Evolutionary conservation across 805 yeast genomes (phyloP).

Genomic region (Saccharomycopsis olivae): DNA sequence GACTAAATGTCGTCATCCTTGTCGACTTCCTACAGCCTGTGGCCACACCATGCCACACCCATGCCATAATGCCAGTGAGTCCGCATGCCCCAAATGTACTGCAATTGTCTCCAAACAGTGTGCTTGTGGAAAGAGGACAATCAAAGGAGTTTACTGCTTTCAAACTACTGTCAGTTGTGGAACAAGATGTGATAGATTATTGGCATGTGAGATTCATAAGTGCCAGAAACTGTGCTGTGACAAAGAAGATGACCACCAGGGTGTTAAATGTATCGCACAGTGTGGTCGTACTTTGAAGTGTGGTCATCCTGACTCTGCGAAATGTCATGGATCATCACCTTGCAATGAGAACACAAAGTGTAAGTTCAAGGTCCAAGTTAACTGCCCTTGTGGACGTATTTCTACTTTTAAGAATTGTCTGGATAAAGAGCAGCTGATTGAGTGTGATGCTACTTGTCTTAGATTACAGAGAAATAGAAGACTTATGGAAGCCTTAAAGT

Average conservation of each 20-base stretch:
- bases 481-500: constrained; percentile 53
- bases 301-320: constrained; percentile 53
- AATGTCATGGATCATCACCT: constrained; percentile 48
- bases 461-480: constrained; percentile 46
- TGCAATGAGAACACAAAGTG: constrained; percentile 49
- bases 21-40: constrained; percentile 46
- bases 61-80: constrained; percentile 56
- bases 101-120: constrained; percentile 44
- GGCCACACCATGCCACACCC: constrained; percentile 69
- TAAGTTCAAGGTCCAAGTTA: constrained; percentile 35
- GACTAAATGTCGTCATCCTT: constrained; percentile 52
- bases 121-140: constrained; percentile 45
- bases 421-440: constrained; percentile 42
- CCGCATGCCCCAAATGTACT: constrained; percentile 76
- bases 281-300: constrained; percentile 50
- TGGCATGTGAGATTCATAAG: constrained; percentile 39
- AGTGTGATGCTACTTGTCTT: constrained; percentile 67
- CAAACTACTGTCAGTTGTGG: constrained; percentile 64
- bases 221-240: constrained; percentile 50
- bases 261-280: constrained; percentile 37
- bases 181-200: constrained; percentile 41
- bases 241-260: constrained; percentile 45
- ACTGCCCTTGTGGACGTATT: constrained; percentile 59
- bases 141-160: constrained; percentile 61
- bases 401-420: constrained; percentile 41